Percentiles rank a stretch among this genome's conserved stretches.
Evolutionary conservation across 1,139 yeast genomes (phyloP).

Genomic region (Arxiozyma slooffiae): DNA sequence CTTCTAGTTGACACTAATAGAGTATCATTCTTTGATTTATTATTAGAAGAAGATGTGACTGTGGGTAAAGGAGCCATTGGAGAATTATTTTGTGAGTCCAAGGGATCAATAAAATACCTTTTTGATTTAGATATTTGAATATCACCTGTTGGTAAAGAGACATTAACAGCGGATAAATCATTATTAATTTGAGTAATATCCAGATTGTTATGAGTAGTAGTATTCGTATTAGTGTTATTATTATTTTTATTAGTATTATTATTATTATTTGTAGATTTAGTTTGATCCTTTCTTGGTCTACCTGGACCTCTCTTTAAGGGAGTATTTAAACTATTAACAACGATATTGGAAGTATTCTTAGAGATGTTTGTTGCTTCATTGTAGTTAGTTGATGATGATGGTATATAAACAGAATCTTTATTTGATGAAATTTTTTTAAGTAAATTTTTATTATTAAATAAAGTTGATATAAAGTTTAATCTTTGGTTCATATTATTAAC

Average conservation of each 20-base stretch:
- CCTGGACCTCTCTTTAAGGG: constrained; percentile 27
- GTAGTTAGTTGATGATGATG: not conserved
- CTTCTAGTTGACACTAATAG: not conserved
- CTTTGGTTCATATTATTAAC: constrained; percentile 25
- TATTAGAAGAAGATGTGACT: not conserved
- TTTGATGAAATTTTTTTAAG: no score
- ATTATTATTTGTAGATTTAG: not conserved
- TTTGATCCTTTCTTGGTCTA: constrained; percentile 26
- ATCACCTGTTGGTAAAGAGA: constrained; percentile 23
- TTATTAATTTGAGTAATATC: constrained; percentile 1
- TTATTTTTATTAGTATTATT: not conserved
- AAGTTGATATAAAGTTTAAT: constrained; percentile 12
- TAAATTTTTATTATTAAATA: constrained; percentile 3
- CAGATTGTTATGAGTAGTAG: no score
- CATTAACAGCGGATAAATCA: constrained; percentile 3
- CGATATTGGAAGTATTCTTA: not conserved
- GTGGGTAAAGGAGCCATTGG: constrained; percentile 2
- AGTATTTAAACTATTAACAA: not conserved
- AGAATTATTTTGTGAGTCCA: not conserved
- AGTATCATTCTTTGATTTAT: not conserved
- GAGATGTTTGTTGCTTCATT: not conserved
- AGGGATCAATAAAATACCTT: constrained; percentile 33
- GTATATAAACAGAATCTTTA: not conserved
- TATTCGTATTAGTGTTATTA: no score
- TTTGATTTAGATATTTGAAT: constrained; percentile 26